A percentile compares a stretch with the other conserved stretches of the same genome.
These are phyloP conservation scores for Elymus sibiricus DNA, from an alignment of 176 grass and related monocot species.

Conservation along the genomic window DNA sequence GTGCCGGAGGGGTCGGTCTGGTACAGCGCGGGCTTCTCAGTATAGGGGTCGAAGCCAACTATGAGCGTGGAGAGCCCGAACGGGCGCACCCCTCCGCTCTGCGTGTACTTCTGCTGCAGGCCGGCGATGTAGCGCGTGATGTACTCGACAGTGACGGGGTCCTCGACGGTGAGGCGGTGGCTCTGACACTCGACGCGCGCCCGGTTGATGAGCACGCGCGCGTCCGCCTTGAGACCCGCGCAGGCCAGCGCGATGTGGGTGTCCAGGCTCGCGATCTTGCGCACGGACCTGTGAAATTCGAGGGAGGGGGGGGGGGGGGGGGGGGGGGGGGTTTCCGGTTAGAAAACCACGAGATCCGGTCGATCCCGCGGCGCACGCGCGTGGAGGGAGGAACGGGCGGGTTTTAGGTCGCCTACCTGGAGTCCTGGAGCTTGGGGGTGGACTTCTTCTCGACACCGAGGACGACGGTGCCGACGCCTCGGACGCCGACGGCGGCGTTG, in stretches of 20 bases:
- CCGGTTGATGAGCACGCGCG: slow-evolving; percentile 78
- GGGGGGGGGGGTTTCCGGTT: not conserved
- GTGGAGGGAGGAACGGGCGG: not conserved
- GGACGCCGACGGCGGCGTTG: slow-evolving; percentile 28
- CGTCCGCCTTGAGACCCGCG: slow-evolving; percentile 95
- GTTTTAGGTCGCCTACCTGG: slow-evolving; percentile 47
- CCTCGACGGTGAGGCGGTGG: slow-evolving; percentile 83
- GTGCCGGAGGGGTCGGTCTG: slow-evolving; percentile 89
- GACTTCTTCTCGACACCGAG: slow-evolving; percentile 99
- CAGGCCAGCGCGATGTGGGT: slow-evolving; percentile 83
- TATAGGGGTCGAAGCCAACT: slow-evolving; percentile 86
- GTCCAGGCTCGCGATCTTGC: slow-evolving; percentile 94
- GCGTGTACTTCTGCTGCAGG: slow-evolving; percentile 93
- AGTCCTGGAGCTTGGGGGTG: slow-evolving; percentile 96
- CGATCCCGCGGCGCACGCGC: not conserved
- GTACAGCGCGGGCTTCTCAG: slow-evolving; percentile 63
- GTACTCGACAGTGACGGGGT: slow-evolving; percentile 90
- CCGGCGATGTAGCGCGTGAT: slow-evolving; percentile 96
- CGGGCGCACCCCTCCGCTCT: slow-evolving; percentile 79
- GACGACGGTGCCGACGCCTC: slow-evolving; percentile 84
- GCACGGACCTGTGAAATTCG: slow-evolving; percentile 45
- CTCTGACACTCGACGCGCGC: slow-evolving; percentile 92
- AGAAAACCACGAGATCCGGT: slow-evolving; percentile 23
- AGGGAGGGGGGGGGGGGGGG: too few relatives aligned
- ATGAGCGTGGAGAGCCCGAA: slow-evolving; percentile 91